phyloP scores from a whole-genome alignment of 306 rosid species.

The Trifolium subterraneum region DNA sequence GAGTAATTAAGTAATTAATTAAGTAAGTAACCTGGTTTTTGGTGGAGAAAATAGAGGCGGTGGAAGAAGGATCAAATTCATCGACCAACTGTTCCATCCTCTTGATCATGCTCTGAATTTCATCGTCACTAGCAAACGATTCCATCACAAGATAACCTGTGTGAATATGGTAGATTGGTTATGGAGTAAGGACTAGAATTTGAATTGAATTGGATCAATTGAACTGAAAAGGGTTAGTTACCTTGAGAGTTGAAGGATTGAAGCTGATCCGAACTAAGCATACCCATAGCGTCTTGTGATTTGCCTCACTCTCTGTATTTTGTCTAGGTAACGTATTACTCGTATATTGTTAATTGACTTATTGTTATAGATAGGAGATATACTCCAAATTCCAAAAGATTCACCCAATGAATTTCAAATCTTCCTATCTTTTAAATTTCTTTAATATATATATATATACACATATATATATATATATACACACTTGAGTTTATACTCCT shows the following conservation, averaged over 20 bases:
- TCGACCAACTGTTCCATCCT: constrained; percentile 78
- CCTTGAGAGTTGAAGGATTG: constrained; percentile 76
- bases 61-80: constrained; percentile 73
- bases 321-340: not conserved
- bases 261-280: constrained; percentile 61
- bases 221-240: constrained; percentile 10
- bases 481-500: no score
- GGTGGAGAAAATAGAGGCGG: constrained; percentile 88
- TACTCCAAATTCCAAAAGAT: no score
- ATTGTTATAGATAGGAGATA: no score
- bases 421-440: no score
- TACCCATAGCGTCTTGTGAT: constrained; percentile 40
- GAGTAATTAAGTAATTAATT: not conserved
- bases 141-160: constrained; percentile 83
- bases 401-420: no score
- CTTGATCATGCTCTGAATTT: constrained; percentile 68
- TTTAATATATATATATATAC: no score
- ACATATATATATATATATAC: no score
- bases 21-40: constrained; percentile 97
- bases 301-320: not conserved
- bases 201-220: not conserved
- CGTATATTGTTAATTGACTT: no score
- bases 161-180: constrained; percentile 1
- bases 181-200: not conserved
- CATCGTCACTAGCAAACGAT: constrained; percentile 66